phyloP scores from a whole-genome alignment of 257 asterid species.

The Solanum sparsipilum region DNA sequence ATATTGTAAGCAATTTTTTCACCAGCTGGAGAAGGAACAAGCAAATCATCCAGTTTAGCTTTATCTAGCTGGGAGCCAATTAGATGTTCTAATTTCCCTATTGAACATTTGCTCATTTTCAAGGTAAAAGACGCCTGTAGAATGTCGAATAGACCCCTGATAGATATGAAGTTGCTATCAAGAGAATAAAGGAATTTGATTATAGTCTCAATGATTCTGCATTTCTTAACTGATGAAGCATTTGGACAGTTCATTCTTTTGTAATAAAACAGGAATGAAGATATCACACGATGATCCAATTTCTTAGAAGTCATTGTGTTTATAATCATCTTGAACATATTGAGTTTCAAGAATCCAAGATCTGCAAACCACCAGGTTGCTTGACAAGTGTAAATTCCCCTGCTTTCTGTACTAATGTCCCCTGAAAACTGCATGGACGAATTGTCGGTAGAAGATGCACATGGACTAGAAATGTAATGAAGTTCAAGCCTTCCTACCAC shows the following conservation, averaged over 20 bases:
- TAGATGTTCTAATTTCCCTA: slow-evolving; percentile 25
- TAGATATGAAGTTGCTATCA: slow-evolving; percentile 20
- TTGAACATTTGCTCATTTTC: slow-evolving; percentile 7
- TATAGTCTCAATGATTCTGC: slow-evolving; percentile 15
- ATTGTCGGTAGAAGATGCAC: slow-evolving; percentile 20
- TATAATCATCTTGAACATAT: slow-evolving; percentile 19
- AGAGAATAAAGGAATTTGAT: slow-evolving; percentile 22
- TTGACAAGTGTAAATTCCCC: slow-evolving; percentile 15
- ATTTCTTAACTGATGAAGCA: slow-evolving; percentile 6
- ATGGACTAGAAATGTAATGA: slow-evolving; percentile 15
- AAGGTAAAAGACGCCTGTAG: slow-evolving; percentile 21
- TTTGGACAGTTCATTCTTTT: slow-evolving; percentile 15
- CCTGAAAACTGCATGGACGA: slow-evolving; percentile 23
- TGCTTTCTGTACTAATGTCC: slow-evolving; percentile 23
- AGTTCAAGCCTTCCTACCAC: slow-evolving; percentile 18
- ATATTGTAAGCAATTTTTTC: slow-evolving; percentile 32
- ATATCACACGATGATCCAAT: slow-evolving; percentile 21
- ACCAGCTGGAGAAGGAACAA: slow-evolving; percentile 24
- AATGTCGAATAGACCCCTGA: slow-evolving; percentile 24
- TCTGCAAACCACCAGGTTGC: slow-evolving; percentile 30
- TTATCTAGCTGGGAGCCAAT: slow-evolving; percentile 42
- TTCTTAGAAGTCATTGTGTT: slow-evolving; percentile 24
- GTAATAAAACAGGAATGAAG: slow-evolving; percentile 33
- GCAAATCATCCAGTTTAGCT: slow-evolving; percentile 51
- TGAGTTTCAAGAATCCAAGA: slow-evolving; percentile 29